phyloP scores from a whole-genome alignment of 1,284 basidiomycete genomes.

The Vanrija pseudolonga region DNA sequence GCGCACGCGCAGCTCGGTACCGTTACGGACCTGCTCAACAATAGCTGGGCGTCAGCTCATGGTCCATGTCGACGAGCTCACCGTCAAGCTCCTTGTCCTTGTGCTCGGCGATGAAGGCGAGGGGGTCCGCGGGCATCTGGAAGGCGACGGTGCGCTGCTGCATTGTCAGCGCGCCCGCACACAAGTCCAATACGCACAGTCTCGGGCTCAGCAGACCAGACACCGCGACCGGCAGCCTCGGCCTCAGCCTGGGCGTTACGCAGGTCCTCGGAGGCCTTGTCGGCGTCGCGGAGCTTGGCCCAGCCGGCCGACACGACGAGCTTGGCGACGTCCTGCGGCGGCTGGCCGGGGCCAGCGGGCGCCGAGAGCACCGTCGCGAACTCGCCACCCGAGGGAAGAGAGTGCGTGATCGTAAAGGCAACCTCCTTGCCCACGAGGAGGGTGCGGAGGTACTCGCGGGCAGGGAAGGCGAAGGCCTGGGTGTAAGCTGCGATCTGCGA shows the following conservation, averaged over 20 bases:
- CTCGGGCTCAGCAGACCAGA: constrained; percentile 78
- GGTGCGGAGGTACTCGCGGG: constrained; percentile 83
- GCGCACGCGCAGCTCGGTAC: constrained; percentile 82
- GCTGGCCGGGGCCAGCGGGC: constrained; percentile 46
- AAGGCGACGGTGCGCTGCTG: constrained; percentile 73
- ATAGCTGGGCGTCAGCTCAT: constrained; percentile 58
- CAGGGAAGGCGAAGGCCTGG: constrained; percentile 84
- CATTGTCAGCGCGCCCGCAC: background rate
- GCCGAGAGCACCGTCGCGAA: constrained; percentile 47
- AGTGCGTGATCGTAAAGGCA: constrained; percentile 46
- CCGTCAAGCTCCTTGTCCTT: constrained; percentile 86
- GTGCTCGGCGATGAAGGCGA: constrained; percentile 83
- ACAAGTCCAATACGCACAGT: constrained; percentile 42
- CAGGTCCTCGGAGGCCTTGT: constrained; percentile 62
- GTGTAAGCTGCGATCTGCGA: background rate
- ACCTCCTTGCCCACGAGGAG: constrained; percentile 82
- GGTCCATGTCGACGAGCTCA: constrained; percentile 42
- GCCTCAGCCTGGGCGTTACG: constrained; percentile 69
- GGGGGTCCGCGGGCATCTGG: constrained; percentile 84
- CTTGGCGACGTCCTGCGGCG: constrained; percentile 62
- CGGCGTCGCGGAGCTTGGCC: constrained; percentile 74
- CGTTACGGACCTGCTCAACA: constrained; percentile 92
- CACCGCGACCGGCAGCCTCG: constrained; percentile 67
- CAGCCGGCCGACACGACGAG: constrained; percentile 82
- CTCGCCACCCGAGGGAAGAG: constrained; percentile 39